Evolutionary conservation across 2,329 filamentous ascomycete species (phyloP), one percentile per base, ranked within the genome.

Genomic region (Hyphodiscus sp.): DNA sequence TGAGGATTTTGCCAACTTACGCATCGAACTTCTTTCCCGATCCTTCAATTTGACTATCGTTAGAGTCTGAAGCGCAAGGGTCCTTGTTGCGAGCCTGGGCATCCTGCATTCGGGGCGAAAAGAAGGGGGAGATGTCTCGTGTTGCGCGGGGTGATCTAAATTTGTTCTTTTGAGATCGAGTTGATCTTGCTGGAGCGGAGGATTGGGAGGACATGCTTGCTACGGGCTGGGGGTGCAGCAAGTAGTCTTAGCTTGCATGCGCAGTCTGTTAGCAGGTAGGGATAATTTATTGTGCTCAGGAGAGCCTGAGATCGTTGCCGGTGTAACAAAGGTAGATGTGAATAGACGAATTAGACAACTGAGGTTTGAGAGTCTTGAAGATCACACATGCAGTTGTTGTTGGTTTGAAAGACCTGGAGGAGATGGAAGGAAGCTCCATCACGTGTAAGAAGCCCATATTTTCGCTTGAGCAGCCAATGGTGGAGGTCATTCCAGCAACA

Each of bases 61-160:
- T 62, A 13, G 52, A 52, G n/a, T 58, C 55, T 18, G 45, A 47
- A 44, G 67, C 58, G 62, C 79, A 80, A 0, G 78, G 77, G 56
- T 83, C 74, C 62, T 81, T 81, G 49, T 80, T 80, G 42, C 81
- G 73, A 4, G 81, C 78, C 65, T 84, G 81, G 6, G 73, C 74
- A 64, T 83, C 79, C 61, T 78, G 77, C 77, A 80, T 80, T 54
- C 71, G 67, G 19, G 71, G 59, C 0, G 77, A 79, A 66, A 79
- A 77, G 16, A 20, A 49, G 1, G 52, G 47, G 11, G 51, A n/a
- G 42, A 47, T 20, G 13, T 44, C 20, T 15, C 16, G 44, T 16
- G 23, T 8, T 26, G 43, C 4, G n/a, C 33, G 38, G 20, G 20
- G 19, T 23, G 38, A 13, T 41, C 50, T 42, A 33, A 23, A 20